Percentiles rank a stretch among this genome's conserved stretches.
These are phyloP conservation scores for Tremella fuciformis DNA, from an alignment of 768 basidiomycete species.

Conservation along the genomic window DNA sequence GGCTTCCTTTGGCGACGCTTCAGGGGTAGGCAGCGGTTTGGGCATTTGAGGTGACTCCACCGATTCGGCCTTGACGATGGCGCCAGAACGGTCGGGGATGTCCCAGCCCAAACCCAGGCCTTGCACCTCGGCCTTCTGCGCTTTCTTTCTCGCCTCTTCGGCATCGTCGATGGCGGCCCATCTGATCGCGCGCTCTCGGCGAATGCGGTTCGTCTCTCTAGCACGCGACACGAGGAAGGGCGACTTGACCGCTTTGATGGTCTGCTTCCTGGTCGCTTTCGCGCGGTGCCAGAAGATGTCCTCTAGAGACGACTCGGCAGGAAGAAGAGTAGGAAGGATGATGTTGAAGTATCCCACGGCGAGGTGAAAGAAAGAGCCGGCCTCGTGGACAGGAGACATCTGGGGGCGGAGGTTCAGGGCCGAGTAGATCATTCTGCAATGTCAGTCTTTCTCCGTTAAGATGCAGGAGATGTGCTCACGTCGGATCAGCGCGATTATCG, in stretches of 20 bases:
- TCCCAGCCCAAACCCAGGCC: slow-evolving; percentile 18
- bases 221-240: slow-evolving; percentile 64
- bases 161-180: slow-evolving; percentile 75
- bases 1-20: not conserved
- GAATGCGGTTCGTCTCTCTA: slow-evolving; percentile 64
- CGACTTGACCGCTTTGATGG: slow-evolving; percentile 63
- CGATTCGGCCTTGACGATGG: not conserved
- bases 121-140: not conserved
- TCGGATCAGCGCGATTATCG: slow-evolving; percentile 12
- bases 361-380: slow-evolving; percentile 71
- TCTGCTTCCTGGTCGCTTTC: slow-evolving; percentile 66
- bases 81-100: not conserved
- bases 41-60: too few species aligned
- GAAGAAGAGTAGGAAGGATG: slow-evolving; percentile 70
- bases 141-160: slow-evolving; percentile 7
- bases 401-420: slow-evolving; percentile 74
- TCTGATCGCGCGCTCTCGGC: slow-evolving; percentile 61
- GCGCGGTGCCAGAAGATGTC: slow-evolving; percentile 73
- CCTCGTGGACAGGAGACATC: slow-evolving; percentile 33
- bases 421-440: slow-evolving; percentile 74
- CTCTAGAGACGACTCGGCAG: slow-evolving; percentile 49
- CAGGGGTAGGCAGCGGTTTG: not conserved
- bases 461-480: slow-evolving; percentile 12
- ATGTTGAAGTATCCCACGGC: slow-evolving; percentile 81
- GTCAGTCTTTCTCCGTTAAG: slow-evolving; percentile 6